Evolutionary conservation across 1,139 yeast genomes (phyloP), one percentile per base, ranked within the genome.

Genomic region (Geotrichum aggregatum): DNA sequence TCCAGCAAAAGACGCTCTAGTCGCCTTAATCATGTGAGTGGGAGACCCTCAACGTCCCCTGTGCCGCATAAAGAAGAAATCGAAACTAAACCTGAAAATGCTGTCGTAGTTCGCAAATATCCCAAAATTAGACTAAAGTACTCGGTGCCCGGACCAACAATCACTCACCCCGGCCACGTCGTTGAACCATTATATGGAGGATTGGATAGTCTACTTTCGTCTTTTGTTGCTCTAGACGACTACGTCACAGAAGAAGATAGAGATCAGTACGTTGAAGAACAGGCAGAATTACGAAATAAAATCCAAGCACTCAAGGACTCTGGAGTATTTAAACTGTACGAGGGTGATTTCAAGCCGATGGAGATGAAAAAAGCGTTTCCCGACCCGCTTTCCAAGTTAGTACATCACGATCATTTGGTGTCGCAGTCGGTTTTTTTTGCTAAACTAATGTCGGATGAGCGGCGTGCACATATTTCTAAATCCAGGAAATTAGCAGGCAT

Each of bases 351-450:
- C 74, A 72, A 43, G 70, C 68, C 5, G 65, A 74, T 14, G 77
- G 76, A 65, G 33, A 62, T 67, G 11, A 65, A 66, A 40, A 66
- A 62, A 31, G 66, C 71, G 14, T 73, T 65, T 58, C 62, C 69
- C 44, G 73, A 76, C 52, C 77, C 82, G 1, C 50, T 62, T 52
- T 58, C 44, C 28, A 68, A 76, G 39, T 73, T 76, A 11, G 78
- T 89, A 0, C 84, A 80, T 62, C 78, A 78, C 45, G 96, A 91
- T 62, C 83, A 86, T 66, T 70, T 94, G 39, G 66, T 87, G 0
- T 76, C 82, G 0, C 98, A 92, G 58, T 96, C 94, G 1, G 67
- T 82, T 34, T 76, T 82, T 45, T 80, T 88, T 63, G 78, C 96
- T 5, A 84, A 81, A 60, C 70, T 87, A 7, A 82, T 88, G 60